These are phyloP conservation scores for Colletotrichum karsti DNA, from an alignment of 2,329 filamentous ascomycete species.

Conservation along the genomic window DNA sequence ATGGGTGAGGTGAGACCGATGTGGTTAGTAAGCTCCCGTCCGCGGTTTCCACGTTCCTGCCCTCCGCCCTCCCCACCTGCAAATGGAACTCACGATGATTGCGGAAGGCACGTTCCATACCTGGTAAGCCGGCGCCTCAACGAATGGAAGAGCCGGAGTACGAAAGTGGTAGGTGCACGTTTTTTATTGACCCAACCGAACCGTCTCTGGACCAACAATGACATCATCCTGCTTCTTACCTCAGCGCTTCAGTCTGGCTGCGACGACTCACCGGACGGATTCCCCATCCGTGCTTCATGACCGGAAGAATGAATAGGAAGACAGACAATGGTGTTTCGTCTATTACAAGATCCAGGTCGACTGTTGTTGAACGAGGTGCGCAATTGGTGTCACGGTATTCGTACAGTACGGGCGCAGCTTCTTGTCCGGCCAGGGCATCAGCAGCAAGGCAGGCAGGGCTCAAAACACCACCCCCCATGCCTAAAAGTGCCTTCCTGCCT, in stretches of 20 bases:
- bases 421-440: not conserved
- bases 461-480: conserved; percentile 6
- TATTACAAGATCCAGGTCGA: not conserved
- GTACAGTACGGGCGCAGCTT: not conserved
- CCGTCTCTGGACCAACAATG: conserved; percentile 10
- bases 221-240: conserved; percentile 18
- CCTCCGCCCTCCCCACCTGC: not conserved
- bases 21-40: not conserved
- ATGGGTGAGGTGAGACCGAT: no score
- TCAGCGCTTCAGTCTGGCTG: not conserved
- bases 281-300: conserved; percentile 12
- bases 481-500: no score
- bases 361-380: not conserved
- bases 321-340: conserved; percentile 5
- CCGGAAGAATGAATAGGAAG: not conserved
- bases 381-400: not conserved
- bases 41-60: not conserved
- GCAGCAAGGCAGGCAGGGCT: not conserved
- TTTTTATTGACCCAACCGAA: not conserved
- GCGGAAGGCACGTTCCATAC: conserved; percentile 16
- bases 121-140: not conserved
- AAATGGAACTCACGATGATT: conserved; percentile 24
- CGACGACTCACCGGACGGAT: not conserved
- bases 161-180: conserved; percentile 17
- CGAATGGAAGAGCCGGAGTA: conserved; percentile 3